Evolutionary conservation across 345 rosid genomes (phyloP).

Genomic region (Salix dunnii): DNA sequence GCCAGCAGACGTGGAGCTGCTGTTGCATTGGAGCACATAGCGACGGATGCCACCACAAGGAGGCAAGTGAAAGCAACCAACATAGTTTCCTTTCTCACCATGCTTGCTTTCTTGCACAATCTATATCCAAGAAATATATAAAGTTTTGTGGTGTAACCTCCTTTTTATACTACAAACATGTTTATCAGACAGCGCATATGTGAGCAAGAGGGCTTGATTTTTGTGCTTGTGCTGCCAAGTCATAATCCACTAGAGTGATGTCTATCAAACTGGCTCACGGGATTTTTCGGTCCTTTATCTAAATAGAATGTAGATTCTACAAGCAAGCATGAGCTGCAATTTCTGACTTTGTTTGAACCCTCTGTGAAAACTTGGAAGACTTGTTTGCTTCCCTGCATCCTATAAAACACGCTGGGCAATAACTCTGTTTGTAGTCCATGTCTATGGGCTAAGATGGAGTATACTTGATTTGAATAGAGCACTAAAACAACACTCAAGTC

Average conservation of each 20-base stretch:
- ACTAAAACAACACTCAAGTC: too few relatives aligned
- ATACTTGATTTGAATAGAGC: too few relatives aligned
- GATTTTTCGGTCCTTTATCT: too few relatives aligned
- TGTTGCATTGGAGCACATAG: constrained; percentile 23
- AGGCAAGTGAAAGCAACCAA: constrained; percentile 23
- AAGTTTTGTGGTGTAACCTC: neutral
- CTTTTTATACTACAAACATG: constrained; percentile 3
- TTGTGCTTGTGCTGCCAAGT: neutral
- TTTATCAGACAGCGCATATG: neutral
- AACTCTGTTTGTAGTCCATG: too few relatives aligned
- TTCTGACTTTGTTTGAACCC: neutral
- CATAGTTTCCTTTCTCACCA: constrained; percentile 15
- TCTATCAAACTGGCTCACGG: too few relatives aligned
- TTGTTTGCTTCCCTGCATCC: neutral
- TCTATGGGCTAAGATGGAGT: too few relatives aligned
- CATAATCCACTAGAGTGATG: too few relatives aligned
- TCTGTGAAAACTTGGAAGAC: neutral
- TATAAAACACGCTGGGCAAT: too few relatives aligned
- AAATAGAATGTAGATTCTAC: too few relatives aligned
- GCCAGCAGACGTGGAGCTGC: constrained; percentile 16
- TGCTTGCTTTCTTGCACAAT: neutral
- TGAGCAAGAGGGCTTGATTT: neutral
- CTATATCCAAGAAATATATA: neutral
- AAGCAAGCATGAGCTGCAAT: neutral
- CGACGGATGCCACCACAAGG: constrained; percentile 19